Evolutionary conservation across 768 basidiomycete genomes (phyloP).

Genomic region (Mycena metata): DNA sequence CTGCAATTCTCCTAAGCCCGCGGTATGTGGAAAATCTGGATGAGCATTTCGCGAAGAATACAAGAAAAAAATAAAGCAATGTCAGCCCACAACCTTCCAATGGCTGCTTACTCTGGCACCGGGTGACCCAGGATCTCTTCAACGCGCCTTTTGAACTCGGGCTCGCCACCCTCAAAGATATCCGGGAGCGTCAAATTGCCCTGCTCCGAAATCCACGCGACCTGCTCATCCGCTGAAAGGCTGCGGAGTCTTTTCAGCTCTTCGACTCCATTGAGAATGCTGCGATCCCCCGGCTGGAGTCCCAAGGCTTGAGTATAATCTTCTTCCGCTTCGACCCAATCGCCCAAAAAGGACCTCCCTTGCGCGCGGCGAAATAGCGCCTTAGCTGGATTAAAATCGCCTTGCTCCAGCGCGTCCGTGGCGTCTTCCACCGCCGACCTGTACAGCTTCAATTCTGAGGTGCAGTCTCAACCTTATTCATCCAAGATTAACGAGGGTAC

Average conservation of each 20-base stretch:
- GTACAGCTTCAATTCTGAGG: too few relatives aligned
- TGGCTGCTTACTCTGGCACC: too few relatives aligned
- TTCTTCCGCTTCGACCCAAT: slow-evolving; percentile 24
- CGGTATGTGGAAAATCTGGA: too few relatives aligned
- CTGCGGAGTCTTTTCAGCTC: slow-evolving; percentile 29
- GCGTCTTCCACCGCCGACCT: slow-evolving; percentile 20
- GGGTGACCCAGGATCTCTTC: not conserved
- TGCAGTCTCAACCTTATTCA: too few relatives aligned
- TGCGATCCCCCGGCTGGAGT: slow-evolving; percentile 20
- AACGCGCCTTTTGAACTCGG: not conserved
- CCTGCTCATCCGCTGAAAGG: slow-evolving; percentile 15
- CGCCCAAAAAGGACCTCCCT: slow-evolving; percentile 22
- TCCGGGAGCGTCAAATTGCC: not conserved
- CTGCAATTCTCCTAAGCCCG: too few relatives aligned
- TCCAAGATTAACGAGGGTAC: too few relatives aligned
- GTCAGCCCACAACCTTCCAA: too few relatives aligned
- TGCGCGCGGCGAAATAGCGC: slow-evolving; percentile 26
- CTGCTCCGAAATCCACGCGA: slow-evolving; percentile 21
- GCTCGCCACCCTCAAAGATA: slow-evolving; percentile 10
- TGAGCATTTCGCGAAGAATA: too few relatives aligned
- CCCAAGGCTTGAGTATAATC: slow-evolving; percentile 19
- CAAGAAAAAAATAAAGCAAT: too few relatives aligned
- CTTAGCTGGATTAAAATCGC: slow-evolving; percentile 26
- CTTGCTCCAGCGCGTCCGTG: not conserved
- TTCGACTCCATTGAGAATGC: slow-evolving; percentile 11